Percentiles rank a stretch among this genome's conserved stretches.
phyloP scores from a whole-genome alignment of 306 rosid species.

The Cicer arietinum region DNA sequence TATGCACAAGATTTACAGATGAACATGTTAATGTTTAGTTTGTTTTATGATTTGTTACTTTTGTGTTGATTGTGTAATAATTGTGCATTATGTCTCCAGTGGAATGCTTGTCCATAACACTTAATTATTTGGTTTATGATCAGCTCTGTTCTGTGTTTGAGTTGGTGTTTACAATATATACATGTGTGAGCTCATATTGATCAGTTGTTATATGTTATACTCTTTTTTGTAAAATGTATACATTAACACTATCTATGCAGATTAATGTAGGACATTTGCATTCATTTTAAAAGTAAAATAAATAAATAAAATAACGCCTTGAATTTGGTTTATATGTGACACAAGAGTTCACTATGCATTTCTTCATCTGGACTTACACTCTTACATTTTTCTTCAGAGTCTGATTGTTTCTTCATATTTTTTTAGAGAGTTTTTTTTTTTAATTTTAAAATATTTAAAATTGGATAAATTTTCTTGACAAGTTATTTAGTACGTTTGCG shows the following conservation, averaged over 20 bases:
- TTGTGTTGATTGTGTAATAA: no score
- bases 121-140: no score
- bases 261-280: neutral
- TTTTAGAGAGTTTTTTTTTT: no score
- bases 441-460: neutral
- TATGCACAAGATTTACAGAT: no score
- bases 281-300: conserved; percentile 8
- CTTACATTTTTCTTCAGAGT: neutral
- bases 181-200: conserved; percentile 6
- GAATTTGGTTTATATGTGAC: neutral
- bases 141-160: neutral
- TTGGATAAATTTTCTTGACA: neutral
- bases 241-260: neutral
- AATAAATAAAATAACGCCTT: neutral
- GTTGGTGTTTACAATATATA: conserved; percentile 17
- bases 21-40: no score
- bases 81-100: no score
- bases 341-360: no score
- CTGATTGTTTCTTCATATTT: neutral
- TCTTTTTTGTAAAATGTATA: neutral
- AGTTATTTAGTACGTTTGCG: neutral
- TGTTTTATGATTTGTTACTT: no score
- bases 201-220: neutral
- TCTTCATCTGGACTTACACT: neutral
- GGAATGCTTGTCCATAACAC: no score